A percentile compares a stretch with the other conserved stretches of the same genome.
Conservation (phyloP, 257 asterid species). For the Fraxinus anomala region DNA sequence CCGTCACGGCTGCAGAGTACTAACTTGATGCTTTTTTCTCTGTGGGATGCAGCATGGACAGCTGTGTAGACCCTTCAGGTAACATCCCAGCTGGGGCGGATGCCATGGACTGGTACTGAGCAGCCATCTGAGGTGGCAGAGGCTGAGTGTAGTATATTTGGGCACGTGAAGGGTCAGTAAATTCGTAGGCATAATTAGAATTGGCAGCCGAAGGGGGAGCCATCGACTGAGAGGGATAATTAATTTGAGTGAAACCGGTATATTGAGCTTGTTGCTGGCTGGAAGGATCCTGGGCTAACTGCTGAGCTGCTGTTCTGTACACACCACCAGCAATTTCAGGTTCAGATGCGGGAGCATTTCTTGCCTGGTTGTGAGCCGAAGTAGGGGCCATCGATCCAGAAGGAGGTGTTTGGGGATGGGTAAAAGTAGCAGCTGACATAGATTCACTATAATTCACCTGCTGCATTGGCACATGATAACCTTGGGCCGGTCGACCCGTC, state of each 20-base stretch:
- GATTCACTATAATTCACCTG: constrained; percentile 58
- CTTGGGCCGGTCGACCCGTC: constrained; percentile 61
- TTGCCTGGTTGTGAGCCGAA: constrained; percentile 45
- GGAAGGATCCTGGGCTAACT: constrained; percentile 58
- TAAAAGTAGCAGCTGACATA: constrained; percentile 48
- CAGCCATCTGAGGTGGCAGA: constrained; percentile 62
- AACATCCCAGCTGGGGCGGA: constrained; percentile 45
- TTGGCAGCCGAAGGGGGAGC: constrained; percentile 65
- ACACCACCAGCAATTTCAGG: constrained; percentile 66
- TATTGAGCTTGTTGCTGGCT: constrained; percentile 61
- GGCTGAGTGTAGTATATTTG: constrained; percentile 73
- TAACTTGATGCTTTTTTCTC: constrained; percentile 55
- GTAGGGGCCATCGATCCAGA: constrained; percentile 44
- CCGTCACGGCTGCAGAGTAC: constrained; percentile 55
- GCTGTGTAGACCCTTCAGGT: constrained; percentile 47
- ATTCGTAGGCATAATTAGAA: constrained; percentile 61
- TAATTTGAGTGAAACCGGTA: constrained; percentile 76
- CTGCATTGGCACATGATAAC: constrained; percentile 65
- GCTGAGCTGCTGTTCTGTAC: constrained; percentile 58
- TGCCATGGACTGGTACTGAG: constrained; percentile 75
- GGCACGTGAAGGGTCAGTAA: constrained; percentile 62
- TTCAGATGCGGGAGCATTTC: constrained; percentile 50
- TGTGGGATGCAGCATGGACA: constrained; percentile 36
- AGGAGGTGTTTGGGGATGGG: constrained; percentile 63
- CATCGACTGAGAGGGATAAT: constrained; percentile 74